Conservation (phyloP, 129 eudicot species). For the Lonicera japonica region DNA sequence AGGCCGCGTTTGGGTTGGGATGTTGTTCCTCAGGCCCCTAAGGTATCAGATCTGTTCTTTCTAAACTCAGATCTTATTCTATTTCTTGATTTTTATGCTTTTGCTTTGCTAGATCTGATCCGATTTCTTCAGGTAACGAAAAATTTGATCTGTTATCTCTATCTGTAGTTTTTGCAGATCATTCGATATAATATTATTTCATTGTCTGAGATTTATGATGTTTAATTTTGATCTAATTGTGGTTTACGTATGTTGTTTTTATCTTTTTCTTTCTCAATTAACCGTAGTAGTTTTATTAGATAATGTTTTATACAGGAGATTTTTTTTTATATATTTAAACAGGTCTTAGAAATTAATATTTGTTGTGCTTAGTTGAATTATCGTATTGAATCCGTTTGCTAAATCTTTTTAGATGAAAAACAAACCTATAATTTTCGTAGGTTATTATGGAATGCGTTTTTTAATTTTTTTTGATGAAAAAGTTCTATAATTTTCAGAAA, state of each 20-base stretch:
- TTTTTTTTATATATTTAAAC: no score
- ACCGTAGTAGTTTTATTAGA: background rate
- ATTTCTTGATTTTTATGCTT: slow-evolving; percentile 8
- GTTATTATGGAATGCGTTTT: no score
- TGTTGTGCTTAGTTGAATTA: no score
- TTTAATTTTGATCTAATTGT: background rate
- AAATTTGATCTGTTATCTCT: background rate
- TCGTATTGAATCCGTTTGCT: no score
- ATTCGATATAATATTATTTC: background rate
- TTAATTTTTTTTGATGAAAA: no score
- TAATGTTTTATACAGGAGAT: no score
- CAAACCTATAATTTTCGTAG: no score
- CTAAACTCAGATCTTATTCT: background rate
- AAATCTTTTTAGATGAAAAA: no score
- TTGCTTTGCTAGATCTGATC: slow-evolving; percentile 32
- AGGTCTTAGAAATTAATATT: no score
- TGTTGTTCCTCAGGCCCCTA: slow-evolving; percentile 54
- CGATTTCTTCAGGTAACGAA: slow-evolving; percentile 22
- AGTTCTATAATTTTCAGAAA: no score
- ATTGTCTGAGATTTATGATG: background rate
- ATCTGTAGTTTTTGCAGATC: background rate
- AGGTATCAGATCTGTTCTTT: slow-evolving; percentile 38
- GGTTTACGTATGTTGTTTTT: no score
- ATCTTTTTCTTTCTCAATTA: slow-evolving; percentile 1
- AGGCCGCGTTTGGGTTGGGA: slow-evolving; percentile 91